Evolutionary conservation across 2,329 filamentous ascomycete species (phyloP), one percentile per base, ranked within the genome.

Genomic region (Fusarium papillatum): DNA sequence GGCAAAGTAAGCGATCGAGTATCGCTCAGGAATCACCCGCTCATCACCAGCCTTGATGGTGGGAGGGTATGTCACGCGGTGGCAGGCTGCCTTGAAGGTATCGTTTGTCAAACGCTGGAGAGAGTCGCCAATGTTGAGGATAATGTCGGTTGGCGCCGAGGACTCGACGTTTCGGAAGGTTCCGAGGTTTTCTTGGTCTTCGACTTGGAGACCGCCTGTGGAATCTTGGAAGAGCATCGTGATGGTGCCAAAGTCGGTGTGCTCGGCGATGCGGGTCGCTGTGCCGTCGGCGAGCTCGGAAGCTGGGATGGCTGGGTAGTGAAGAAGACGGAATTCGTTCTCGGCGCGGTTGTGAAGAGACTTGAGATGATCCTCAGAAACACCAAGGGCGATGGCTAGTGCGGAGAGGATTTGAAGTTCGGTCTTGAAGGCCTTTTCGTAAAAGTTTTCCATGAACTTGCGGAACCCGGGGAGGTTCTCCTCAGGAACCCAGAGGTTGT

Each of bases 401-500:
- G 94, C 93, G 5, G 92, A 88, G 91, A 97, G 95, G 34, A 96
- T 89, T 71, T 94, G 86, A 57, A 90, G 87, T 83, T 97, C 93
- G 43, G 97, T 84, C 19, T 86, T 82, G 82, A 95, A 94, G 82
- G 94, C 96, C 69, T 88, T 88, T 19, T 88, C 87, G 76, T 93
- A 94, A 82, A 97, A 97, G 2, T 84, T 83, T 64, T 91, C 80
- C 78, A 80, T 80, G 29, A 81, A 80, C 1, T 41, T 68, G 36
- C 79, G 70, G 60, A 81, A 78, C 11, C 78, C 74, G 8, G 79
- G 75, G 53, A 80, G 64, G 29, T 76, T 63, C 22, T 74, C 75
- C 14, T 81, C 80, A 0, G 76, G 73, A 6, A 80, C 77, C 81
- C 81, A 83, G 36, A 78, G 31, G 36, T 83, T 83, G 5, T 79